Conservation (phyloP, 331 rosid species). For the Prunus yedoensis region DNA sequence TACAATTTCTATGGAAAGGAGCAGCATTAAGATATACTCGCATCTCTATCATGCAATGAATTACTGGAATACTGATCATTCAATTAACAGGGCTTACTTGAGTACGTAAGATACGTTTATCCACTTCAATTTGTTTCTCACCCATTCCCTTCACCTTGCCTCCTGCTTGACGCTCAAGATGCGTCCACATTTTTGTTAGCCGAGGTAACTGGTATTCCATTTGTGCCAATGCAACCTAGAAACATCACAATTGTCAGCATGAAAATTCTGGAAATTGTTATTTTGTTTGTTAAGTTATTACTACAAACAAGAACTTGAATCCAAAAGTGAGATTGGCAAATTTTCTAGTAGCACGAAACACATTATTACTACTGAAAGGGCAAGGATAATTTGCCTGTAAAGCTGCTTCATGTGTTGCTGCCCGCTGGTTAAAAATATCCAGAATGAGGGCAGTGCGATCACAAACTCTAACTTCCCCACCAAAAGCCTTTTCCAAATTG, state of each 20-base stretch:
- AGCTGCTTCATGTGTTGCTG: slow-evolving; percentile 98
- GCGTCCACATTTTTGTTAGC: slow-evolving; percentile 95
- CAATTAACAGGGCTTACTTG: slow-evolving; percentile 59
- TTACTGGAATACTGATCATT: not conserved
- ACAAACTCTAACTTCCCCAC: slow-evolving; percentile 94
- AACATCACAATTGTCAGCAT: slow-evolving; percentile 31
- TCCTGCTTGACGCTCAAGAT: slow-evolving; percentile 97
- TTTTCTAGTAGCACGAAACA: not conserved
- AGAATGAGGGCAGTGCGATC: slow-evolving; percentile 94
- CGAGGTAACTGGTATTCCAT: slow-evolving; percentile 99
- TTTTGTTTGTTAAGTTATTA: slow-evolving; percentile 4
- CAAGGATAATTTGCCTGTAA: slow-evolving; percentile 52
- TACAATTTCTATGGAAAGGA: not conserved
- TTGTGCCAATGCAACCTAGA: slow-evolving; percentile 89
- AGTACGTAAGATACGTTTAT: slow-evolving; percentile 89
- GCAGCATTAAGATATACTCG: not conserved
- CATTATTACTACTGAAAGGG: not conserved
- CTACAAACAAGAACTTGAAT: not conserved
- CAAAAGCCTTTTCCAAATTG: slow-evolving; percentile 89
- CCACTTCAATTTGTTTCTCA: slow-evolving; percentile 97
- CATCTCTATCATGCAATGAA: not conserved
- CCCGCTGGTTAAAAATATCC: slow-evolving; percentile 95
- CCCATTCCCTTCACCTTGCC: slow-evolving; percentile 99
- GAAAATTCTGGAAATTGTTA: slow-evolving; percentile 17
- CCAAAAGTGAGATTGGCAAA: not conserved